Base-by-base conservation (phyloP, 1,139 yeast genomes). In the Yamadazyma membranifaciens region DNA sequence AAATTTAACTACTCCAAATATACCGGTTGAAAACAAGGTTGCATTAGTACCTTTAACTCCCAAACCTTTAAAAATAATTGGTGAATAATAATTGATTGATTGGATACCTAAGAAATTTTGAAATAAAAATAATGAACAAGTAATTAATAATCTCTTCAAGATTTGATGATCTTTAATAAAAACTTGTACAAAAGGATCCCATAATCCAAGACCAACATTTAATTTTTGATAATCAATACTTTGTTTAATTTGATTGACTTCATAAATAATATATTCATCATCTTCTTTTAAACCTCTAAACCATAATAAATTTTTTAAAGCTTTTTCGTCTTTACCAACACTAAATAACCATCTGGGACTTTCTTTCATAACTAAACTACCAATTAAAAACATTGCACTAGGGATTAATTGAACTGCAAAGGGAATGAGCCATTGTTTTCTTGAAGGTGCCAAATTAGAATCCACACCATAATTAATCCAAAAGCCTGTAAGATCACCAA, bases 91-190 rank as follows among this genome's bases (percentile, higher is more conserved):
- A 51, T 70, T 71, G 51, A 69, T 68, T 9, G 71, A 64, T 55
- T 69, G 76, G 46, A 70, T 67, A 20, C 77, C 77, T 54, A 69
- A 60, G 47, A 69, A 68, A 54, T 70, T 69, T 51, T 70, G 75
- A 51, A 71, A 62, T 33, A 69, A 54, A 49, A 67, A 67, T 33
- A 69, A 55, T 20, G 58, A 40, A 45, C 66, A 60, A 10, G 74
- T 67, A 40, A 67, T 58, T 22, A 55, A 43, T 43, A 67, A 52
- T 30, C 73, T 55, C 45, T 55, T 50, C 33, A 67, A 56, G 5
- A 67, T 52, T 40, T 56, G 57, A 42, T 52, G 56, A 40, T 61
- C 57, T 33, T 55, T 51, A 44, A 62, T 48, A 42, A 67, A 65
- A 9, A 69, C 70, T 45, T 67, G 67, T 34, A 47, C 50, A 31